Evolutionary conservation across 2,329 filamentous ascomycete genomes (phyloP).

Genomic region (Monilinia fructigena): DNA sequence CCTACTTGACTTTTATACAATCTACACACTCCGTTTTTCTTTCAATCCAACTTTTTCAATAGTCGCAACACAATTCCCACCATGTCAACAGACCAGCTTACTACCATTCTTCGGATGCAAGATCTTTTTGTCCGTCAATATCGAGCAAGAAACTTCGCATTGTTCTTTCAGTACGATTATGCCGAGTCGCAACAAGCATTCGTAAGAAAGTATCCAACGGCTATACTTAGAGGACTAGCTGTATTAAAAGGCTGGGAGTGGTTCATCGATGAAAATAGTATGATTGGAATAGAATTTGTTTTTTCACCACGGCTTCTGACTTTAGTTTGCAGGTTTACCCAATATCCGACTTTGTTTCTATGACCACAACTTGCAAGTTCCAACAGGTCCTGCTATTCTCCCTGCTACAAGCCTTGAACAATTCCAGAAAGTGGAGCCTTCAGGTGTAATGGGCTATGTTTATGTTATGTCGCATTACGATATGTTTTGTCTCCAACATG

Average conservation of each 20-base stretch:
- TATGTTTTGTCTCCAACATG: not conserved
- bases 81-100: conserved; percentile 14
- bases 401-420: not conserved
- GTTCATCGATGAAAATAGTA: conserved; percentile 15
- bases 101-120: not conserved
- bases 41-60: not conserved
- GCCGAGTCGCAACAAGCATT: not conserved
- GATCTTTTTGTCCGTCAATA: not conserved
- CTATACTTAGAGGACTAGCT: not conserved
- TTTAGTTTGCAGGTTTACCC: not conserved
- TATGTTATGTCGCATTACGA: conserved; percentile 8
- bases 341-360: conserved; percentile 7
- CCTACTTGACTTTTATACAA: not conserved
- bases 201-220: not conserved
- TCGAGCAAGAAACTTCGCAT: not conserved
- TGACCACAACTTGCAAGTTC: not conserved
- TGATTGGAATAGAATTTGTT: not conserved
- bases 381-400: not conserved
- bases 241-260: conserved; percentile 8
- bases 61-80: not conserved
- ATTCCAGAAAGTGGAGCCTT: not conserved
- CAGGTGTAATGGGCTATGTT: not conserved
- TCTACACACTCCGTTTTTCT: not conserved
- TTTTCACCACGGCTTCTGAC: not conserved
- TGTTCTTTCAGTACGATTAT: conserved; percentile 19